Percentiles rank a stretch among this genome's conserved stretches.
Conservation (phyloP, 2,329 filamentous ascomycete species). For the Xylaria multiplex region DNA sequence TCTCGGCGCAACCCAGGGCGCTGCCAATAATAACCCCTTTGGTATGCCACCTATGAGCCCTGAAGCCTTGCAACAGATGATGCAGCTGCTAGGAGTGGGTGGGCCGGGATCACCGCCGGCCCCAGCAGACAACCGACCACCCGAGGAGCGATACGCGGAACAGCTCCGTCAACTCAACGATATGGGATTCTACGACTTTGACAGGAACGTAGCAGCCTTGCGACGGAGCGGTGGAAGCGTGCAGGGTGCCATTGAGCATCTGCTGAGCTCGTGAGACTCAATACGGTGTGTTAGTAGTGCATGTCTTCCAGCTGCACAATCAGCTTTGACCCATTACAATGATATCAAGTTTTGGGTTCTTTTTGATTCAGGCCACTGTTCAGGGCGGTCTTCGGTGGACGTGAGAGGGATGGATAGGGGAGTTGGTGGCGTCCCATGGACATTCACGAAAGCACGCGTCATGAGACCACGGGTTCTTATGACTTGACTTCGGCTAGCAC, state of each 20-base stretch:
- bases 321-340: constrained; percentile 5
- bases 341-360: constrained; percentile 3
- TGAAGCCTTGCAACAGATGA: constrained; percentile 65
- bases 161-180: constrained; percentile 93
- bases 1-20: constrained; percentile 44
- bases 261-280: constrained; percentile 57
- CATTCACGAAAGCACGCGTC: constrained; percentile 20
- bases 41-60: constrained; percentile 62
- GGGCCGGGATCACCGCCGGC: constrained; percentile 55
- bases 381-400: not conserved
- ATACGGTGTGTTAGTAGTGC: not conserved
- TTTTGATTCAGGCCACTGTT: not conserved
- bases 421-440: constrained; percentile 6
- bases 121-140: constrained; percentile 83
- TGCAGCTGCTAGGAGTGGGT: constrained; percentile 59
- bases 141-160: constrained; percentile 90
- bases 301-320: not conserved
- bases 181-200: constrained; percentile 99
- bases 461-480: constrained; percentile 10
- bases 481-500: constrained; percentile 11
- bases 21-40: constrained; percentile 51
- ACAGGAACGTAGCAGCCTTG: constrained; percentile 88
- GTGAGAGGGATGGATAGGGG: not conserved
- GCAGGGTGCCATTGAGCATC: constrained; percentile 85
- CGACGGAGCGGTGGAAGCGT: constrained; percentile 91